Percentiles rank a stretch among this genome's conserved stretches.
These are phyloP conservation scores for Taiozyma onychis DNA, from an alignment of 1,139 yeast species.

Conservation along the genomic window DNA sequence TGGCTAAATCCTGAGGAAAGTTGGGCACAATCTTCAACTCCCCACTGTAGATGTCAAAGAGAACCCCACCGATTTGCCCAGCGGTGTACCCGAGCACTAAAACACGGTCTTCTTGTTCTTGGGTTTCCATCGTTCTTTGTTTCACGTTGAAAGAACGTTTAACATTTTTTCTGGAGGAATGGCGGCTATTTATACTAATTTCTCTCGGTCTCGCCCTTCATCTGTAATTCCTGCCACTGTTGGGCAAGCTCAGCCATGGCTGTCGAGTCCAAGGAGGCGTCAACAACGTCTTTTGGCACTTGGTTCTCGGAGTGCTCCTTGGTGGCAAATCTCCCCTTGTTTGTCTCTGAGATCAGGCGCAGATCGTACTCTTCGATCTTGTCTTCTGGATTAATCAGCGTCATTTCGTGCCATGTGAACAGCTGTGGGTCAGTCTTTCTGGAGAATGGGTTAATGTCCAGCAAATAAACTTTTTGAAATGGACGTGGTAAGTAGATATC, in stretches of 20 bases:
- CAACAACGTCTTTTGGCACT: conserved; percentile 87
- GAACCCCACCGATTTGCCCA: not conserved
- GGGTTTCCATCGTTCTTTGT: not conserved
- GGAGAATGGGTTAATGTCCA: conserved; percentile 84
- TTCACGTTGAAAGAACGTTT: not conserved
- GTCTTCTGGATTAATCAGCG: conserved; percentile 29
- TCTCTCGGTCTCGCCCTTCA: conserved; percentile 21
- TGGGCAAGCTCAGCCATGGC: conserved; percentile 60
- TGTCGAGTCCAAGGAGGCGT: conserved; percentile 64
- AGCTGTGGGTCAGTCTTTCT: conserved; percentile 70
- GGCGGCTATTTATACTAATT: not conserved
- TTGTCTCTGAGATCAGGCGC: conserved; percentile 63
- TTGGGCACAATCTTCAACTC: not conserved
- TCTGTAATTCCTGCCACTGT: conserved; percentile 45
- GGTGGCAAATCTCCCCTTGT: conserved; percentile 66
- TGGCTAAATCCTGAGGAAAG: not conserved
- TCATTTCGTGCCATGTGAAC: conserved; percentile 80
- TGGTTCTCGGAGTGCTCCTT: conserved; percentile 86
- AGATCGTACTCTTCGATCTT: conserved; percentile 40
- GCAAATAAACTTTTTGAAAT: conserved; percentile 52
- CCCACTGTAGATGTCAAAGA: not conserved
- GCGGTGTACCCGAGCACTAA: not conserved
- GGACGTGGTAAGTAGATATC: conserved; percentile 85
- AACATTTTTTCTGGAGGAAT: not conserved
- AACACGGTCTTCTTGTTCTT: not conserved